Evolutionary conservation across 2,329 filamentous ascomycete species (phyloP).

Genomic region (Grosmannia penicillata): DNA sequence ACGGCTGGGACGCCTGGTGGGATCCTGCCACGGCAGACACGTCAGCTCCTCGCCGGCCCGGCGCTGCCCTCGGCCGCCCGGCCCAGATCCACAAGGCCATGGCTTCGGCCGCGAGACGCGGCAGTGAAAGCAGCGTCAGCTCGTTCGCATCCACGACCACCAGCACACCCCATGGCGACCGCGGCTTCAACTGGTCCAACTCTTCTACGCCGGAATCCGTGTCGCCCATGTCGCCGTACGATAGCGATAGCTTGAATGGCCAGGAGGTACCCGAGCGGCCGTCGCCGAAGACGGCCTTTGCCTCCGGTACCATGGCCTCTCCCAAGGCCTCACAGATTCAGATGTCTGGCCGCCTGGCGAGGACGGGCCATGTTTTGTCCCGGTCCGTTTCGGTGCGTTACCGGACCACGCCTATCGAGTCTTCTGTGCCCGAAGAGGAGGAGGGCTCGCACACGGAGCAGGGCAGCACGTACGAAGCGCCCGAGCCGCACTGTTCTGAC

Average conservation of each 20-base stretch:
- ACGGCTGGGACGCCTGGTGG: not conserved
- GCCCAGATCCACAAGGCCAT: not conserved
- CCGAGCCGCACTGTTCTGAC: not conserved
- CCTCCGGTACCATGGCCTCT: not conserved
- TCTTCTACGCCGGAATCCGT: conserved; percentile 7
- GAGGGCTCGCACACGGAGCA: not conserved
- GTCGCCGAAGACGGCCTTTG: not conserved
- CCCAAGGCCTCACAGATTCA: not conserved
- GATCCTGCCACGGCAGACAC: not conserved
- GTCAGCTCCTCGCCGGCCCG: not conserved
- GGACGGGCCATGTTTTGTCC: not conserved
- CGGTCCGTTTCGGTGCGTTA: conserved; percentile 3
- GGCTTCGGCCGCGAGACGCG: not conserved
- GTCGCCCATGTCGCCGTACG: conserved; percentile 5
- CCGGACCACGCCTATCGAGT: conserved; percentile 4
- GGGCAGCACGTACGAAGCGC: not conserved
- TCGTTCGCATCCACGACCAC: conserved; percentile 3
- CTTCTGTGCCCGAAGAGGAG: conserved; percentile 6
- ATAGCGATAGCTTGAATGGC: not conserved
- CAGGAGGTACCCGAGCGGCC: not conserved
- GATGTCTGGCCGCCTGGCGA: not conserved
- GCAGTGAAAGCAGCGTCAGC: conserved; percentile 9
- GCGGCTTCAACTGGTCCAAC: conserved; percentile 5
- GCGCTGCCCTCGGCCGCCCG: not conserved
- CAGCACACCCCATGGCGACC: conserved; percentile 2